A percentile compares a stretch with the other conserved stretches of the same genome.
These are phyloP conservation scores for Pseudocercospora cruenta DNA, from an alignment of 2,329 filamentous ascomycete species.

Conservation along the genomic window DNA sequence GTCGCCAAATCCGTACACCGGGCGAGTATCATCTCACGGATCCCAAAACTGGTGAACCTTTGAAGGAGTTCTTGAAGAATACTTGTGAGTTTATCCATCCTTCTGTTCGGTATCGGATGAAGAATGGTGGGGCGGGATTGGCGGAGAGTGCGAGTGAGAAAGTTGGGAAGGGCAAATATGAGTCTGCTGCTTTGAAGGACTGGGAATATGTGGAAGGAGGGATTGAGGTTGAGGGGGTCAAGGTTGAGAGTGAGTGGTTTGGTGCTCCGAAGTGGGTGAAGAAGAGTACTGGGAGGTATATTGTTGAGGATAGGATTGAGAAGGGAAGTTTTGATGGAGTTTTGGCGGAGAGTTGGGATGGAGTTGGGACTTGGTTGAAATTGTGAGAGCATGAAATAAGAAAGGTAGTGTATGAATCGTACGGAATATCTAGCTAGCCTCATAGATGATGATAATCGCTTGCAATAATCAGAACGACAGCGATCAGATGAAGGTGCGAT, in stretches of 20 bases:
- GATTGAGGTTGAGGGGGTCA: slow-evolving; percentile 3
- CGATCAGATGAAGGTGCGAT: background rate
- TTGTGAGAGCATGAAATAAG: background rate
- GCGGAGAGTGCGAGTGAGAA: slow-evolving; percentile 15
- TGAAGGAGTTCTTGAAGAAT: slow-evolving; percentile 44
- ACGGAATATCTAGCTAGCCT: too few species aligned
- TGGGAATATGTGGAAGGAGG: slow-evolving; percentile 20
- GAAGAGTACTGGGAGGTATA: slow-evolving; percentile 14
- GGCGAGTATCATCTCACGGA: slow-evolving; percentile 49
- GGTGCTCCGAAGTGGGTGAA: slow-evolving; percentile 21
- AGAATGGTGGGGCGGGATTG: slow-evolving; percentile 47
- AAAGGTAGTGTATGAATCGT: too few species aligned
- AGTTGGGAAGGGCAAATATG: slow-evolving; percentile 18
- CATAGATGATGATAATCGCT: too few species aligned
- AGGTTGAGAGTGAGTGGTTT: slow-evolving; percentile 15
- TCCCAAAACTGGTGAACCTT: slow-evolving; percentile 43
- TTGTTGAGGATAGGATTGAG: slow-evolving; percentile 21
- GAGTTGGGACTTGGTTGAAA: slow-evolving; percentile 11
- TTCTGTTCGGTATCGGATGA: slow-evolving; percentile 48
- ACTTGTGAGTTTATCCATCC: slow-evolving; percentile 56
- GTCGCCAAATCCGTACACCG: slow-evolving; percentile 46
- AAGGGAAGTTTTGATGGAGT: slow-evolving; percentile 10
- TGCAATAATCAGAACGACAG: background rate
- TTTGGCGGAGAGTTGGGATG: slow-evolving; percentile 14
- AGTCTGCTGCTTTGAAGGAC: slow-evolving; percentile 11